Evolutionary conservation across 441 rosid genomes (phyloP).

Genomic region (California macrophylla): DNA sequence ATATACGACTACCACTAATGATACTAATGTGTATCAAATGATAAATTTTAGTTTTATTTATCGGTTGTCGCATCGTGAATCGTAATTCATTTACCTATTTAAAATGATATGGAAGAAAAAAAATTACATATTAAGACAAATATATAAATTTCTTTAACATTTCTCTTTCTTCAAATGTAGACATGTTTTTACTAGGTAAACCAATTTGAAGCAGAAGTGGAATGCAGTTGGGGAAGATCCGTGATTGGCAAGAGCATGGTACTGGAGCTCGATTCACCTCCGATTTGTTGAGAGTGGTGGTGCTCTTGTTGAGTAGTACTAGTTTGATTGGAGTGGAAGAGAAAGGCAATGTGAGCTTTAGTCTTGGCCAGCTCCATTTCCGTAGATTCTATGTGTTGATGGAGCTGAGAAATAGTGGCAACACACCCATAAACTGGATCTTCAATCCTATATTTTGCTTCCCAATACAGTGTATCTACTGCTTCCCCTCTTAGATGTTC

Average conservation of each 20-base stretch:
- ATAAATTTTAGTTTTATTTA: no score
- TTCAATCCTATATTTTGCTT: conserved; percentile 39
- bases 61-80: no score
- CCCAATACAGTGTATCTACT: conserved; percentile 38
- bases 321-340: conserved; percentile 9
- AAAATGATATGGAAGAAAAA: no score
- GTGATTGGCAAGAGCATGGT: neutral
- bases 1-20: no score
- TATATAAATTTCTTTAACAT: no score
- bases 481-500: conserved; percentile 30
- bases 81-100: no score
- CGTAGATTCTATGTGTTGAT: conserved; percentile 30
- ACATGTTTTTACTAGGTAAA: no score
- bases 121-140: no score
- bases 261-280: neutral
- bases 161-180: no score
- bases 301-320: neutral
- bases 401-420: conserved; percentile 30
- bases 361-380: conserved; percentile 31
- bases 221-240: no score
- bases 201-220: neutral
- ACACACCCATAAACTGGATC: conserved; percentile 59
- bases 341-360: conserved; percentile 29
- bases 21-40: no score
- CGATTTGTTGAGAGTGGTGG: neutral